These are phyloP conservation scores for Mollisia scopiformis DNA, from an alignment of 2,329 filamentous ascomycete genomes.

Conservation along the genomic window DNA sequence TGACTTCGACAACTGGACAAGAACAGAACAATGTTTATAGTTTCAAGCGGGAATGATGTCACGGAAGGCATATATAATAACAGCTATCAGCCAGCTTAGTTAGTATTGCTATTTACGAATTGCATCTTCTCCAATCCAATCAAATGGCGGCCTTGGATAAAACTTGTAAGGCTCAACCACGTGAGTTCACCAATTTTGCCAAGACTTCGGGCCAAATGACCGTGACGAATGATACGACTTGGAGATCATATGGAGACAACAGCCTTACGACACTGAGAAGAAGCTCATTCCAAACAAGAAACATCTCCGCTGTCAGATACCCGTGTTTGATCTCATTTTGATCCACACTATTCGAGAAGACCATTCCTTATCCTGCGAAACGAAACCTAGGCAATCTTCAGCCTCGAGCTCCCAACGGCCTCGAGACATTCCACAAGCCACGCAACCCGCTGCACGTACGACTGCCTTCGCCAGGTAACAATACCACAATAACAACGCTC, in stretches of 20 bases:
- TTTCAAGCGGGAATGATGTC: background rate
- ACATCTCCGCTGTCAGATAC: background rate
- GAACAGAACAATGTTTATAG: background rate
- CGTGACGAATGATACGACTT: background rate
- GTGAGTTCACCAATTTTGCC: conserved; percentile 5
- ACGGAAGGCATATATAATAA: background rate
- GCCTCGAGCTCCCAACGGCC: conserved; percentile 5
- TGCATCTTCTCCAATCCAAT: background rate
- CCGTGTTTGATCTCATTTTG: background rate
- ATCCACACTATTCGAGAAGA: background rate
- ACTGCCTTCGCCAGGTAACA: background rate
- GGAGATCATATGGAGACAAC: background rate
- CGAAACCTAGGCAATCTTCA: background rate
- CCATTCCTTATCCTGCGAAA: background rate
- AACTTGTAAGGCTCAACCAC: conserved; percentile 7
- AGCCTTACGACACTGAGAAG: conserved; percentile 11
- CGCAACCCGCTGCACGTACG: conserved; percentile 4
- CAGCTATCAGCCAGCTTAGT: too few species aligned
- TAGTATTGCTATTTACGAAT: too few species aligned
- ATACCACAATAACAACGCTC: background rate
- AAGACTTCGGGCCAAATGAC: background rate
- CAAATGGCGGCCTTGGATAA: background rate
- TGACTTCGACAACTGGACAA: too few species aligned
- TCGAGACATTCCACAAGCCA: conserved; percentile 9
- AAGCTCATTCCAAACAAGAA: conserved; percentile 8